Evolutionary conservation across 495 filamentous ascomycete genomes (phyloP), one percentile per base, ranked within the genome.

Genomic region (Neurospora terricola): DNA sequence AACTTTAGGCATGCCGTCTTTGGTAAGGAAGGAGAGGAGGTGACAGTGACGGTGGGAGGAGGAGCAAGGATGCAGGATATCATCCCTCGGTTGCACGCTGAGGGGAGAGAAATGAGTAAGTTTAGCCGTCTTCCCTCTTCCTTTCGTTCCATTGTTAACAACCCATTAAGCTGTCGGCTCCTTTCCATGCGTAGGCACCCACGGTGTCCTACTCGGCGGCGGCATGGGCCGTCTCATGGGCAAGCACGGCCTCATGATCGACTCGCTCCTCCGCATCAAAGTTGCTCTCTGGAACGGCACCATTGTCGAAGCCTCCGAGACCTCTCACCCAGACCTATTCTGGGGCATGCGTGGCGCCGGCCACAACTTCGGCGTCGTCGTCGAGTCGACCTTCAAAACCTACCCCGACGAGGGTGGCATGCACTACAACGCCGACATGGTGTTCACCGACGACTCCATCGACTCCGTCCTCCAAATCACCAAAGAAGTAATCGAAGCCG

Each of bases 271-370:
- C 8, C 83, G 8, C 78, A 82, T 71, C 79, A 83, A 82, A 12
- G 75, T 89, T 5, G 84, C 89, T 4, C 81, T 86, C 42, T 83
- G 86, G 5, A 77, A 87, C 54, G 87, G 87, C 1, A 73, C 76
- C 1, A 70, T 78, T 23, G 77, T 80, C 12, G 81, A 71, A 7
- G 82, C 84, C 8, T 82, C 79, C 34, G 45, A 74, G 5, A 72
- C 80, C 3, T 68, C 75, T 4, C 73, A 82, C 69, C 72, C 82
- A 4, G 82, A 87, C 36, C 80, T 88, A 34, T 87, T 81, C 74
- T 87, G 86, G 84, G 86, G 81, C 2, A 77, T 89, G 43, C 79
- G 81, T n/a, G 87, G 87, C 36, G 87, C 86, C 9, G 86, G 87
- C 0, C 83, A 86, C 70, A 88, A 88, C 74, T 88, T 88, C 71